Conservation (phyloP, 768 basidiomycete species). For the Candolleomyces aberdarensis region DNA sequence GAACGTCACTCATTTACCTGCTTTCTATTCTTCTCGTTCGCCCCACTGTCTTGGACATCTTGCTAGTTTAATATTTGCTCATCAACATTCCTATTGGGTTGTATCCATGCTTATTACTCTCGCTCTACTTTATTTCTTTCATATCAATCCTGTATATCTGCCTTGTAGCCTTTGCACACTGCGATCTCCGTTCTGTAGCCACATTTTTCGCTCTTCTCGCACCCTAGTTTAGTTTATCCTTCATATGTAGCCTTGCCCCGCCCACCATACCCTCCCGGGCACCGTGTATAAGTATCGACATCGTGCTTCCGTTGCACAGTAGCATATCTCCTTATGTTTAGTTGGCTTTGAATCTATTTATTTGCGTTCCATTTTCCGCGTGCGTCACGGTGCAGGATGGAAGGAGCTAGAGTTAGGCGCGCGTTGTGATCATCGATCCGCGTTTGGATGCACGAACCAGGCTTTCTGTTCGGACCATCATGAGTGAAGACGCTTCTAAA, state of each 20-base stretch:
- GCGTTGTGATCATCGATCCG: too few relatives aligned
- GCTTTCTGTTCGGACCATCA: neutral
- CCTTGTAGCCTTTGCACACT: neutral
- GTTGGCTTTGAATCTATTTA: neutral
- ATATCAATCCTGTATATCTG: slow-evolving; percentile 8
- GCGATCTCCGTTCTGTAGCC: slow-evolving; percentile 2
- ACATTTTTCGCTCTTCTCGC: slow-evolving; percentile 1
- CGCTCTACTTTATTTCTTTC: slow-evolving; percentile 6
- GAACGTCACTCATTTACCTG: neutral
- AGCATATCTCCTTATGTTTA: neutral
- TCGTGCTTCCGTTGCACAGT: neutral
- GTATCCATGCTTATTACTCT: slow-evolving; percentile 3
- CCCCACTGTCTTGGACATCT: neutral
- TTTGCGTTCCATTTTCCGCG: neutral
- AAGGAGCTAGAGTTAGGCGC: neutral
- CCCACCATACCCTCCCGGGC: neutral
- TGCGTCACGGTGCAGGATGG: too few relatives aligned
- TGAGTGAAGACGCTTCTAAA: slow-evolving; percentile 32
- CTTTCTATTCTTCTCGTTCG: neutral
- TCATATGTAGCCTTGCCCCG: slow-evolving; percentile 6
- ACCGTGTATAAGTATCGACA: slow-evolving; percentile 5
- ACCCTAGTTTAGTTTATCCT: slow-evolving; percentile 2
- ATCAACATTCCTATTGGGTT: slow-evolving; percentile 6
- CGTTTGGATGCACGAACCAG: neutral
- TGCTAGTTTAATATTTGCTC: slow-evolving; percentile 8